These are phyloP conservation scores for Lactarius deliciosus DNA, from an alignment of 768 basidiomycete genomes.

Conservation along the genomic window DNA sequence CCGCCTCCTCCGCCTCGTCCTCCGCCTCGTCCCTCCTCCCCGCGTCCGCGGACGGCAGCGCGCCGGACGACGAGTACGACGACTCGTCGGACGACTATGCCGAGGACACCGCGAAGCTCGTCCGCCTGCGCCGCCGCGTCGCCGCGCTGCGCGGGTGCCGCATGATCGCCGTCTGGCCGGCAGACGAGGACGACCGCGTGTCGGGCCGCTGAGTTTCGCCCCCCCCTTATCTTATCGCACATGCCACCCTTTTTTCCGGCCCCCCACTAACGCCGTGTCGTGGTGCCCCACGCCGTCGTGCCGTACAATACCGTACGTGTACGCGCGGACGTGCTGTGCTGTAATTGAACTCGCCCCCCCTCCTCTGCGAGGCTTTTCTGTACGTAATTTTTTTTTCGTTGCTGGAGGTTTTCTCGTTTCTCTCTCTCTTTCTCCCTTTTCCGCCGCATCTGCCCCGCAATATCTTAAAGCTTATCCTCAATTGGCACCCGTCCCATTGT, in stretches of 20 bases:
- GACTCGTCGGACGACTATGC: neutral
- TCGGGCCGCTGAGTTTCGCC: slow-evolving; percentile 24
- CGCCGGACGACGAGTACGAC: slow-evolving; percentile 7
- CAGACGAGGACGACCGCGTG: slow-evolving; percentile 26
- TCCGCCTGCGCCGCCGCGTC: slow-evolving; percentile 24
- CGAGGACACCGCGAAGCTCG: slow-evolving; percentile 20
- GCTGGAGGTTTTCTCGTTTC: too few relatives aligned
- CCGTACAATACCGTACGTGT: too few relatives aligned
- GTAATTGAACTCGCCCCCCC: neutral
- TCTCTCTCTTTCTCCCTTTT: neutral
- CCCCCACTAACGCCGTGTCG: neutral
- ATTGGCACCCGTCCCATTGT: too few relatives aligned
- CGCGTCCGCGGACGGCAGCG: slow-evolving; percentile 1
- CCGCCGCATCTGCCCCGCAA: too few relatives aligned
- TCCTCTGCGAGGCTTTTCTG: too few relatives aligned
- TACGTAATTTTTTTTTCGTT: neutral
- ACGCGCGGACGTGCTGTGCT: neutral
- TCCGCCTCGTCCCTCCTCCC: neutral
- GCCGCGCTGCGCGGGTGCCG: slow-evolving; percentile 25
- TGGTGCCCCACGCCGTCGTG: neutral
- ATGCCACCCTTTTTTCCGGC: neutral
- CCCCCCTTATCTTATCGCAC: neutral
- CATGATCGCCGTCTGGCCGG: slow-evolving; percentile 29
- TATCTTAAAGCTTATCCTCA: too few relatives aligned
- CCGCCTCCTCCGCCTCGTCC: neutral